Evolutionary conservation across 2,329 filamentous ascomycete genomes (phyloP).

Genomic region (Westerdykella sp.): DNA sequence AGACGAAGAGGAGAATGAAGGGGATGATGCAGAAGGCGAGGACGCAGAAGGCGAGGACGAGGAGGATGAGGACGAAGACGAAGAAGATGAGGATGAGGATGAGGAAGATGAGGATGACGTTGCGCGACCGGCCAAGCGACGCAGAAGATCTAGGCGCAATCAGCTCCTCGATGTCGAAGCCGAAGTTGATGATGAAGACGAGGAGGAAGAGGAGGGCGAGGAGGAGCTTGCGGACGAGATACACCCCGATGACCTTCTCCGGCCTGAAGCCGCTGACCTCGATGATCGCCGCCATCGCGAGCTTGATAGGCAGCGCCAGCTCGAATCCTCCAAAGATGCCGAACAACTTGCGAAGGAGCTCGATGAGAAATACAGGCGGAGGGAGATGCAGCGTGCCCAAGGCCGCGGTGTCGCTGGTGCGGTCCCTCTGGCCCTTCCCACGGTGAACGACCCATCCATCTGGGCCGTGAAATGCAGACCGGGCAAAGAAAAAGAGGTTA

Average conservation of each 20-base stretch:
- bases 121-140: slow-evolving; percentile 69
- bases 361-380: slow-evolving; percentile 80
- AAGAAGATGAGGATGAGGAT: slow-evolving; percentile 56
- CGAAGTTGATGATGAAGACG: slow-evolving; percentile 85
- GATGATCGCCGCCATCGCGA: slow-evolving; percentile 92
- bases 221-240: slow-evolving; percentile 84
- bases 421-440: slow-evolving; percentile 66
- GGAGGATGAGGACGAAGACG: slow-evolving; percentile 46
- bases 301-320: slow-evolving; percentile 84
- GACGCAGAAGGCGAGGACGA: slow-evolving; percentile 48
- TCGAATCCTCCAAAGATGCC: slow-evolving; percentile 81
- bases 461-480: slow-evolving; percentile 92
- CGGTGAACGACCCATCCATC: slow-evolving; percentile 91
- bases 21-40: slow-evolving; percentile 41
- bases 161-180: slow-evolving; percentile 97
- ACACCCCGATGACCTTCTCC: slow-evolving; percentile 82
- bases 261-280: slow-evolving; percentile 67
- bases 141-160: slow-evolving; percentile 65
- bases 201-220: slow-evolving; percentile 71
- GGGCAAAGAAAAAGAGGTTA: slow-evolving; percentile 88
- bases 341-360: slow-evolving; percentile 81
- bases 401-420: slow-evolving; percentile 24
- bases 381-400: slow-evolving; percentile 37
- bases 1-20: slow-evolving; percentile 35
- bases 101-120: slow-evolving; percentile 39